Conservation (phyloP, 495 filamentous ascomycete genomes). For the Hyaloscypha finlandica region DNA sequence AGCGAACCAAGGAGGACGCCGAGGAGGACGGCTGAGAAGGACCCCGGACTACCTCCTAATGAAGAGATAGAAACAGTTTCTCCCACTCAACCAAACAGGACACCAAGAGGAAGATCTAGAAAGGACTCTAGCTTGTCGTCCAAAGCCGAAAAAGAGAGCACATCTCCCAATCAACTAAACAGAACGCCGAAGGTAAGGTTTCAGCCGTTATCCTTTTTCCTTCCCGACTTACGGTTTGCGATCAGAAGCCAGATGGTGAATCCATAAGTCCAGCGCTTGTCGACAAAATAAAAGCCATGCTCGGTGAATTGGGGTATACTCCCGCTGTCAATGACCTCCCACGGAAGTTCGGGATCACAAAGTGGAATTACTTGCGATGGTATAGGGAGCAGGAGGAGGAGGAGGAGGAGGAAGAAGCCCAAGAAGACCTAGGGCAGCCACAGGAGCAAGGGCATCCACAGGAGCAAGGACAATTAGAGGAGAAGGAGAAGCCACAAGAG, state of each 20-base stretch:
- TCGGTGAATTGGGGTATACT: background rate
- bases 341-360: background rate
- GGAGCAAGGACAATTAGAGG: background rate
- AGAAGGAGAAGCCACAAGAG: background rate
- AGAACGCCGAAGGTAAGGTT: background rate
- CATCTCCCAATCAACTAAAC: background rate
- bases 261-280: background rate
- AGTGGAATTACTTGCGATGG: background rate
- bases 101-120: background rate
- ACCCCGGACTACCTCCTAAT: background rate
- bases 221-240: background rate
- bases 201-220: background rate
- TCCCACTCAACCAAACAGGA: background rate
- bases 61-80: background rate
- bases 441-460: no score
- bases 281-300: background rate
- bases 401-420: background rate
- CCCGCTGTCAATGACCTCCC: background rate
- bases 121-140: background rate
- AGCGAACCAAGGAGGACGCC: background rate
- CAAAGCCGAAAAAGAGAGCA: background rate
- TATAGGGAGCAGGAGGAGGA: background rate
- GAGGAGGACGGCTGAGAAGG: background rate
- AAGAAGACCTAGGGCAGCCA: background rate
- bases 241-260: background rate